phyloP scores from a whole-genome alignment of 2,329 filamentous ascomycete species.

The Aspergillus unguis region DNA sequence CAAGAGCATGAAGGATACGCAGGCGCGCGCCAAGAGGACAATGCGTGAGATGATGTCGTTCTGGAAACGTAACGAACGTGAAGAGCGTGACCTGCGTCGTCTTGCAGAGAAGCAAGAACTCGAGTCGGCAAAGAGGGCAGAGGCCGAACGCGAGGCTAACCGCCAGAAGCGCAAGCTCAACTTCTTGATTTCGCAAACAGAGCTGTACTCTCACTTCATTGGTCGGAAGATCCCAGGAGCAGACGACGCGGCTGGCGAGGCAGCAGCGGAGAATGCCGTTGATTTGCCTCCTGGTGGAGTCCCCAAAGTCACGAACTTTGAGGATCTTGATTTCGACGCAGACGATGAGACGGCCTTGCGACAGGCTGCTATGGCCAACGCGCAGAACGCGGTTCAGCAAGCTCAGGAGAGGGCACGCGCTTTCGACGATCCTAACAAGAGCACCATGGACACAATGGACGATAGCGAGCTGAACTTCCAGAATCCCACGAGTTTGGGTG shows the following conservation, averaged over 20 bases:
- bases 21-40: slow-evolving; percentile 91
- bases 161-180: slow-evolving; percentile 98
- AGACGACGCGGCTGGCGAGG: slow-evolving; percentile 87
- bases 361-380: slow-evolving; percentile 87
- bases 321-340: slow-evolving; percentile 91
- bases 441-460: slow-evolving; percentile 70
- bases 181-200: slow-evolving; percentile 97
- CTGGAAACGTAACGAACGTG: slow-evolving; percentile 98
- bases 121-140: slow-evolving; percentile 92
- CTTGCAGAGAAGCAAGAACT: slow-evolving; percentile 93
- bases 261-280: slow-evolving; percentile 59
- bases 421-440: slow-evolving; percentile 80
- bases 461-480: slow-evolving; percentile 99
- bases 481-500: slow-evolving; percentile 91
- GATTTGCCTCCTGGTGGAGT: slow-evolving; percentile 51
- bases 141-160: slow-evolving; percentile 95
- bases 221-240: slow-evolving; percentile 99
- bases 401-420: slow-evolving; percentile 88
- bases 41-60: slow-evolving; percentile 99
- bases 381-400: slow-evolving; percentile 90
- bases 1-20: slow-evolving; percentile 96
- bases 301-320: slow-evolving; percentile 83
- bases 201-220: slow-evolving; percentile 98
- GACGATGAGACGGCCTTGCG: slow-evolving; percentile 82
- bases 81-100: slow-evolving; percentile 91